Percentiles rank a stretch among this genome's conserved stretches.
Conservation (phyloP, 768 basidiomycete genomes). For the Lentinula sp. region DNA sequence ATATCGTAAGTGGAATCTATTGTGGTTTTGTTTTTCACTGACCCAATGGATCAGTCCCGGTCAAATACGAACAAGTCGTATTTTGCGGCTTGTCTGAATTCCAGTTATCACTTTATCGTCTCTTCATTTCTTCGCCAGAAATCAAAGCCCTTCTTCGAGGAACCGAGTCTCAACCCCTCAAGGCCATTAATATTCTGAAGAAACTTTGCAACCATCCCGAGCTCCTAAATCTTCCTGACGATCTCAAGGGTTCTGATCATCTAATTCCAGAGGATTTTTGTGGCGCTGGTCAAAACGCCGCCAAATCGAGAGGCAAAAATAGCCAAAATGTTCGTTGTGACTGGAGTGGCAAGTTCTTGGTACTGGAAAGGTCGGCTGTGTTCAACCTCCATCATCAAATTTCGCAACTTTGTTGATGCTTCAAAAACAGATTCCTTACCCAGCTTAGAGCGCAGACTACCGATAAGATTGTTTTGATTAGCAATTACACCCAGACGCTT, state of each 20-base stretch:
- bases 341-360: conserved; percentile 89
- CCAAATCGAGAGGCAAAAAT: conserved; percentile 32
- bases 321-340: conserved; percentile 61
- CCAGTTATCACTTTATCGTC: conserved; percentile 78
- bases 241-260: conserved; percentile 75
- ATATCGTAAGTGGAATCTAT: conserved; percentile 58
- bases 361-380: conserved; percentile 87
- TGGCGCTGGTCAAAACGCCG: conserved; percentile 38
- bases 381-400: neutral
- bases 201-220: conserved; percentile 96
- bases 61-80: conserved; percentile 98
- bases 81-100: conserved; percentile 85
- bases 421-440: conserved; percentile 64
- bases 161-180: conserved; percentile 86
- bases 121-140: conserved; percentile 90
- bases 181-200: conserved; percentile 91
- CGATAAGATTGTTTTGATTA: conserved; percentile 96
- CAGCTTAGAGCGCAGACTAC: conserved; percentile 74
- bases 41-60: conserved; percentile 61
- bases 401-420: neutral
- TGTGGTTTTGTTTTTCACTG: conserved; percentile 4
- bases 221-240: conserved; percentile 77
- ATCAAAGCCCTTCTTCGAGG: conserved; percentile 88
- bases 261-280: conserved; percentile 78
- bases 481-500: conserved; percentile 94